These are phyloP conservation scores for Ogataea salicorniae DNA, from an alignment of 805 yeast species.

Conservation along the genomic window DNA sequence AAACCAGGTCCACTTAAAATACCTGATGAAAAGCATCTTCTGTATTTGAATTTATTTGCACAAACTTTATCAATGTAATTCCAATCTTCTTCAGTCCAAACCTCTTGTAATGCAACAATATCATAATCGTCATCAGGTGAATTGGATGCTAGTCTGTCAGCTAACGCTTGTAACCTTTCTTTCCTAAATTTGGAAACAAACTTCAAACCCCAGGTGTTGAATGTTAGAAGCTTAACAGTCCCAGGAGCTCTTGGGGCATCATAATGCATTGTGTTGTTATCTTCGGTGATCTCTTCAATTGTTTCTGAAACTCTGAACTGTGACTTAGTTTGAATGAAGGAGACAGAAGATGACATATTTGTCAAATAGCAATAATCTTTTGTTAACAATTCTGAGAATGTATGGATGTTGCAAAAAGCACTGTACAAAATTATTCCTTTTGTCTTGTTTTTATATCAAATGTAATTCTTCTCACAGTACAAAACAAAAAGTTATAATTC, in stretches of 20 bases:
- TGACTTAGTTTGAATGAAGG: background rate
- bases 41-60: constrained; percentile 47
- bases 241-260: background rate
- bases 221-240: constrained; percentile 50
- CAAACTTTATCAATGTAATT: constrained; percentile 49
- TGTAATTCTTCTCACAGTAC: too few species aligned
- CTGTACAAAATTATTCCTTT: too few species aligned
- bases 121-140: constrained; percentile 50
- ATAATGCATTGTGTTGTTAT: background rate
- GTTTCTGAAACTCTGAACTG: background rate
- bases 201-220: constrained; percentile 88
- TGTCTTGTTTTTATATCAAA: too few species aligned
- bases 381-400: too few species aligned
- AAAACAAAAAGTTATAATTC: too few species aligned
- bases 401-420: too few species aligned
- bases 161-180: constrained; percentile 68
- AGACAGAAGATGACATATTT: constrained; percentile 1
- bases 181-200: constrained; percentile 68
- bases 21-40: constrained; percentile 74
- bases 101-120: constrained; percentile 88
- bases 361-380: too few species aligned
- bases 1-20: constrained; percentile 91
- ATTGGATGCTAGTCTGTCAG: constrained; percentile 47
- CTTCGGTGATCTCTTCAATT: constrained; percentile 5
- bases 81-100: constrained; percentile 90